Conservation (phyloP, 2,329 filamentous ascomycete genomes). For the Neoarthrinium moseri region DNA sequence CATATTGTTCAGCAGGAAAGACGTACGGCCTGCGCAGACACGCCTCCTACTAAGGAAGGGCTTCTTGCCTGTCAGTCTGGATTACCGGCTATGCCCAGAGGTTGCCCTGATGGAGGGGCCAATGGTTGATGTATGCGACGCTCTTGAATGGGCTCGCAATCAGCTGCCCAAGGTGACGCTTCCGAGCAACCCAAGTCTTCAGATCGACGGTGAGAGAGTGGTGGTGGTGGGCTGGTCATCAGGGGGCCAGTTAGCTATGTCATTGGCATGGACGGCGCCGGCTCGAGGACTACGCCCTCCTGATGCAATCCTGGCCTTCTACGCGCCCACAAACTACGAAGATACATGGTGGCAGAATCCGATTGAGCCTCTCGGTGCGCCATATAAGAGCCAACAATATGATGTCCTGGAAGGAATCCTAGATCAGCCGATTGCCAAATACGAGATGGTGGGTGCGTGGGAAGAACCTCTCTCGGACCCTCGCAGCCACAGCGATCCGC, state of each 20-base stretch:
- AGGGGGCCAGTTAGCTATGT: slow-evolving; percentile 45
- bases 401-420: slow-evolving; percentile 25
- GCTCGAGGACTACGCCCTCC: slow-evolving; percentile 32
- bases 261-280: slow-evolving; percentile 34
- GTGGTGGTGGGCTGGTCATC: slow-evolving; percentile 48
- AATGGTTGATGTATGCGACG: slow-evolving; percentile 42
- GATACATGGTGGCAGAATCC: slow-evolving; percentile 14
- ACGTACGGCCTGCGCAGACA: slow-evolving; percentile 35
- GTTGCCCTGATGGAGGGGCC: slow-evolving; percentile 41
- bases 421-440: slow-evolving; percentile 22
- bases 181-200: slow-evolving; percentile 11
- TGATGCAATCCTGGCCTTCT: slow-evolving; percentile 42
- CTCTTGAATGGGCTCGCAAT: slow-evolving; percentile 36
- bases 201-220: slow-evolving; percentile 27
- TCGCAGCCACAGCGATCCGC: slow-evolving; percentile 18
- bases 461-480: slow-evolving; percentile 9
- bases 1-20: slow-evolving; percentile 35
- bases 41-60: slow-evolving; percentile 33
- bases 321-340: slow-evolving; percentile 30
- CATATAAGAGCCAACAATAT: slow-evolving; percentile 17
- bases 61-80: slow-evolving; percentile 46
- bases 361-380: slow-evolving; percentile 16
- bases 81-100: slow-evolving; percentile 51
- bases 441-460: slow-evolving; percentile 14
- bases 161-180: slow-evolving; percentile 25